These are phyloP conservation scores for Aspergillus aculeatinus DNA, from an alignment of 2,329 filamentous ascomycete genomes.

Conservation along the genomic window DNA sequence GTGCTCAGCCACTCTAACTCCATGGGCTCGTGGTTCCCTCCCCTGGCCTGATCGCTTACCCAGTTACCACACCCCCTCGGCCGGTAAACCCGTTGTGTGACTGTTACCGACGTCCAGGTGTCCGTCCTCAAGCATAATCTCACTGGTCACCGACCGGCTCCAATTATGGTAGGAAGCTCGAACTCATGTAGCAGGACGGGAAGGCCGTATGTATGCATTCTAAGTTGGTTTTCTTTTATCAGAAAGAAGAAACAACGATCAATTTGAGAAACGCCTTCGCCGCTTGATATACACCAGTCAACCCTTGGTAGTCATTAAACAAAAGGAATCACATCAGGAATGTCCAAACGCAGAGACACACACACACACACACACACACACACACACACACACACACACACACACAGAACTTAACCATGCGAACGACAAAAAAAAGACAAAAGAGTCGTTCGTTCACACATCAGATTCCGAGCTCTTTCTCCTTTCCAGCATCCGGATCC, in stretches of 20 bases:
- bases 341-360: conserved; percentile 10
- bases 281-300: conserved; percentile 19
- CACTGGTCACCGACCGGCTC: no score
- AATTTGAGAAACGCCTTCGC: conserved; percentile 17
- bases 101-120: neutral
- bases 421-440: neutral
- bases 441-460: neutral
- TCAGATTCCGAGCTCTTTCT: conserved; percentile 33
- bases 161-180: neutral
- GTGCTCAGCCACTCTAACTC: no score
- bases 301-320: conserved; percentile 16
- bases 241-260: neutral
- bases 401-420: conserved; percentile 11
- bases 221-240: neutral
- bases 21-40: no score
- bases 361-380: neutral
- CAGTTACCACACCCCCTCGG: no score
- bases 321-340: conserved; percentile 13
- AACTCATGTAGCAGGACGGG: neutral
- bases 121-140: neutral
- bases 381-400: neutral
- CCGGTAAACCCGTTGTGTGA: neutral
- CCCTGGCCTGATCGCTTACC: no score
- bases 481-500: conserved; percentile 64
- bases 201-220: no score